Evolutionary conservation across 495 filamentous ascomycete genomes (phyloP), one percentile per base, ranked within the genome.

Genomic region (Hypoxylon rickii): DNA sequence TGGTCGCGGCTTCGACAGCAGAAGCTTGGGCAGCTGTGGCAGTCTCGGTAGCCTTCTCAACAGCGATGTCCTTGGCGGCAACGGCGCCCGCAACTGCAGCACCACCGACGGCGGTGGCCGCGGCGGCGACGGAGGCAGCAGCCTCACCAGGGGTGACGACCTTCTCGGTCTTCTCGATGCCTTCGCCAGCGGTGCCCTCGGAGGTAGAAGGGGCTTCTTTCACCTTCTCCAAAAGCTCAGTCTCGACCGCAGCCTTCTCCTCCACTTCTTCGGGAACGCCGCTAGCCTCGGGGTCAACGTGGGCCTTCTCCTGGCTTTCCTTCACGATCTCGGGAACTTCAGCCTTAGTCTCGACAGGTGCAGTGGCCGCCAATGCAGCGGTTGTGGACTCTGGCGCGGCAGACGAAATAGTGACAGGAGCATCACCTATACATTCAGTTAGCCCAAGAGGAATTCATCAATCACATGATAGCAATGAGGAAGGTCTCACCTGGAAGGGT

Each of bases 331-430:
- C 78, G 21, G 88, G 88, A 7, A 89, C 83, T 61, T 73, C 74
- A 53, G 88, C 83, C 61, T 73, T 74, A 53, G 71, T 58, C 70
- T 93, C 89, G 6, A 86, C 72, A 16, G 89, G 90, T 31, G 89
- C 89, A 17, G 72, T 65, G 31, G 76, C 89, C 19, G 89, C 90
- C 36, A 95, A 79, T 15, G 74, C 80, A 43, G 86, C 85, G 24
- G 89, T 95, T 12, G 90, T 93, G 42, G 89, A 83, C 19, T 71
- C 70, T 3, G 89, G 85, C 3, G 79, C 82, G 19, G 81, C 86
- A 7, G 88, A 90, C 59, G 84, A 88, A 56, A 91, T 83, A 12
- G 76, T 79, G 11, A 45, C 29, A 41, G 83, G 66, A 7, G 39
- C 19, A 3, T 42, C 66, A 31, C 66, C 66, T 69, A 38, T 10